These are phyloP conservation scores for Lycium ferocissimum DNA, from an alignment of 257 asterid genomes.

Conservation along the genomic window DNA sequence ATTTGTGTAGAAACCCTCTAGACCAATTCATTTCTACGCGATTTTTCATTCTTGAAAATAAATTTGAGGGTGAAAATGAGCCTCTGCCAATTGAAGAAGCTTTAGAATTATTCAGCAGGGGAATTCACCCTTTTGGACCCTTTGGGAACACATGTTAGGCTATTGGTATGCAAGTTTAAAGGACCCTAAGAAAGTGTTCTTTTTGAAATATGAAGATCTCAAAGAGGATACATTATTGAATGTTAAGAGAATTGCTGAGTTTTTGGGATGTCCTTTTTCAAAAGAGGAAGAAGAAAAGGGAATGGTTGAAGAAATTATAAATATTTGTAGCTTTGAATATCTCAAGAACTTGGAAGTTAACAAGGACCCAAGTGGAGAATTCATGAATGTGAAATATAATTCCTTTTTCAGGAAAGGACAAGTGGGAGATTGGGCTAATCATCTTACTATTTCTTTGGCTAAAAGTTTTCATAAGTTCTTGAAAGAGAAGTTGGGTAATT, in stretches of 20 bases:
- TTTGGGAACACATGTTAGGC: conserved; percentile 28
- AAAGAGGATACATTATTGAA: neutral
- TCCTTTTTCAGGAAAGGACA: conserved; percentile 30
- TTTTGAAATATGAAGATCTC: conserved; percentile 27
- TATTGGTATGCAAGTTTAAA: conserved; percentile 22
- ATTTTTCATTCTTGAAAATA: conserved; percentile 1
- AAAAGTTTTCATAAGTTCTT: conserved; percentile 19
- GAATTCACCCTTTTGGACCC: conserved; percentile 24
- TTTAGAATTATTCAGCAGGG: neutral
- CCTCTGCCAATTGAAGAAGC: conserved; percentile 5
- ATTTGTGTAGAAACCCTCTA: conserved; percentile 26
- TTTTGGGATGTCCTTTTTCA: conserved; percentile 11
- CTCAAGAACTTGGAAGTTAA: conserved; percentile 30
- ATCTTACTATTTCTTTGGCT: conserved; percentile 32
- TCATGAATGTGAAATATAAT: neutral
- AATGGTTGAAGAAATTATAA: conserved; percentile 21
- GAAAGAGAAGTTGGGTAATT: conserved; percentile 30
- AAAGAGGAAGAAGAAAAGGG: conserved; percentile 8
- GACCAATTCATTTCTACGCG: conserved; percentile 23
- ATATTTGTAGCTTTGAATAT: conserved; percentile 17
- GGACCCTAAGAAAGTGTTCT: conserved; percentile 21
- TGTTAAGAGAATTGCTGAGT: conserved; percentile 24
- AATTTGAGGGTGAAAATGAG: neutral
- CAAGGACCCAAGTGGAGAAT: neutral
- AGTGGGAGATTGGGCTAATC: conserved; percentile 38